Evolutionary conservation across 345 rosid genomes (phyloP), one percentile per base, ranked within the genome.

Genomic region (Euphorbia peplus): DNA sequence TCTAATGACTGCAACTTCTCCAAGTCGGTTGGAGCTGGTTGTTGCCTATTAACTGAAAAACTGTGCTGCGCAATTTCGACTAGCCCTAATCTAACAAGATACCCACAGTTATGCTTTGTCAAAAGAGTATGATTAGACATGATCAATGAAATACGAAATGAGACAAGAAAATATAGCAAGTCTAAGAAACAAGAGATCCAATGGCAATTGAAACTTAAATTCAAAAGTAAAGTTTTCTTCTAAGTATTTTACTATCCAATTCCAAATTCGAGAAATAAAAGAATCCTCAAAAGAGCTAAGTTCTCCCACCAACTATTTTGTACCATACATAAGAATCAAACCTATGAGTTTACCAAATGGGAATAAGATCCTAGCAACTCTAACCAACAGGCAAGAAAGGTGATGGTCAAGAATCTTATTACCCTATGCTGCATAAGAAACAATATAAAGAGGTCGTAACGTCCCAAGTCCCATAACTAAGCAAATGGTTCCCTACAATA

Each of bases 31-130:
- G 83, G 81, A 81, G 85, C 97, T 28, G 81, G 74, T 67, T 83
- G 90, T 75, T 78, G 86, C 73, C 83, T 86, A 0, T 76, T 76
- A 8, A 75, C 47, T 58, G 56, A 78, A 6, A 91, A 79, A 39
- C 87, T 93, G 76, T 62, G 79, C 83, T 83, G 65, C 7, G 98
- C 91, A 70, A 74, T 85, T 53, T 88, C 96, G 46, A 90, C 83
- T 66, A 81, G 93, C 44, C 99, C 99, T 76, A 95, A 73, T 83
- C 99, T 95, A 92, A 67, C 73, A 76, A 65, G 60, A 64, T 64
- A 50, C 62, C 53, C 72, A 72, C 39, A 13, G 47, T 37, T 18
- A 60, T n/a, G 28, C 24, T 22, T 50, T 19, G 22, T 50, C 12
- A 4, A 24, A 24, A 4, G 3, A 24, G 32, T 26, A 52, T 16